Evolutionary conservation across 2,329 filamentous ascomycete species (phyloP).

Genomic region (Ceratocystis colombiana): DNA sequence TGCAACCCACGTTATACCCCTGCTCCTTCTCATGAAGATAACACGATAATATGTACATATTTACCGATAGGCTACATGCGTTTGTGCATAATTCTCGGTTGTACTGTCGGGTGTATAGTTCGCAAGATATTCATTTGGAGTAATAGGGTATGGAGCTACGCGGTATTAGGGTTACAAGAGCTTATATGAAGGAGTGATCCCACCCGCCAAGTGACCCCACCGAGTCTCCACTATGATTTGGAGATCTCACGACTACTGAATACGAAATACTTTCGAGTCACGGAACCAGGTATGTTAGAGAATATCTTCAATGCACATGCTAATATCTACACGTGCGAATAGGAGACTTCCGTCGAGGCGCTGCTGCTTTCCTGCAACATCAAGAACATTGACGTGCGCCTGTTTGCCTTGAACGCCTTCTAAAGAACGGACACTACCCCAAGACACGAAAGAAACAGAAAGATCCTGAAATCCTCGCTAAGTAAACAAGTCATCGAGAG

Average conservation of each 20-base stretch:
- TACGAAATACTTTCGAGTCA: not conserved
- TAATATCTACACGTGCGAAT: not conserved
- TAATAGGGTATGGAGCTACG: too few relatives aligned
- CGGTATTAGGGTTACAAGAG: not conserved
- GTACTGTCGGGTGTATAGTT: too few relatives aligned
- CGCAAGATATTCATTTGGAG: too few relatives aligned
- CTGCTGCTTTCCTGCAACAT: constrained; percentile 9
- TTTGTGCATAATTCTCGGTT: too few relatives aligned
- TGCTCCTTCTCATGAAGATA: too few relatives aligned
- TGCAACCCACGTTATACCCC: constrained; percentile 8
- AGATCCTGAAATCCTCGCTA: constrained; percentile 1
- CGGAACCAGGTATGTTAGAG: too few relatives aligned
- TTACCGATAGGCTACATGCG: too few relatives aligned
- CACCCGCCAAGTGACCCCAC: not conserved
- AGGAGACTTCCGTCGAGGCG: not conserved
- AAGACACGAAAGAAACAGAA: constrained; percentile 1
- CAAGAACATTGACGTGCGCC: not conserved
- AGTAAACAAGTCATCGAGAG: constrained; percentile 3
- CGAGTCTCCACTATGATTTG: not conserved
- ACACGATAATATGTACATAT: too few relatives aligned
- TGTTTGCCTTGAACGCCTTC: constrained; percentile 13
- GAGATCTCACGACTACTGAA: not conserved
- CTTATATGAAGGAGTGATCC: not conserved
- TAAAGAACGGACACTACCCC: constrained; percentile 14
- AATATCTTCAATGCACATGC: constrained; percentile 6